These are phyloP conservation scores for Peronospora farinosa DNA, from an alignment of 352 stramenopile species.

Conservation along the genomic window DNA sequence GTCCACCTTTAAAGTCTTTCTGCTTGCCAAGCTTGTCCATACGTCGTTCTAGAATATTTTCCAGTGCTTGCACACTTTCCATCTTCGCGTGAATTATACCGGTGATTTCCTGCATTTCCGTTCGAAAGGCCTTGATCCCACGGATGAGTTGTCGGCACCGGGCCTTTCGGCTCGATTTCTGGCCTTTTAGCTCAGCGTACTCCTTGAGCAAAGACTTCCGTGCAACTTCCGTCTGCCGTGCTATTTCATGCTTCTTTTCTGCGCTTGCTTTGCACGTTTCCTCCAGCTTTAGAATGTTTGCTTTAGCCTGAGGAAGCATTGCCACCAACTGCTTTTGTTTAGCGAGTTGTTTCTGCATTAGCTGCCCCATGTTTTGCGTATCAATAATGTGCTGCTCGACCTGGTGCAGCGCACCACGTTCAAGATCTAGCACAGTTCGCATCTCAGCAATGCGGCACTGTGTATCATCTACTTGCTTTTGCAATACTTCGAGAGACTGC, in stretches of 20 bases:
- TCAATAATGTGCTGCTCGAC: constrained; percentile 34
- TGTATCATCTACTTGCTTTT: constrained; percentile 29
- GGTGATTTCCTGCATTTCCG: constrained; percentile 62
- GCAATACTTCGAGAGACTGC: constrained; percentile 27
- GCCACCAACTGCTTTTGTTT: constrained; percentile 49
- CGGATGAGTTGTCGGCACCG: constrained; percentile 51
- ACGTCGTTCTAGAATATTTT: constrained; percentile 45
- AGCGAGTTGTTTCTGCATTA: constrained; percentile 44
- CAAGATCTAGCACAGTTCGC: constrained; percentile 32
- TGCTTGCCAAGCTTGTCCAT: constrained; percentile 19
- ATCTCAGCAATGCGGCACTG: constrained; percentile 37
- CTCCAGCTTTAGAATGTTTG: constrained; percentile 68
- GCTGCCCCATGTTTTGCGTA: constrained; percentile 21
- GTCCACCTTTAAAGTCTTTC: constrained; percentile 9
- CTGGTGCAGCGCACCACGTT: constrained; percentile 24
- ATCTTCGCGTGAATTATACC: constrained; percentile 66
- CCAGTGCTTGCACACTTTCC: constrained; percentile 43
- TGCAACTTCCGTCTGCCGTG: constrained; percentile 47
- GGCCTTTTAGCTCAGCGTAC: constrained; percentile 33
- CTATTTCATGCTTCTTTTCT: constrained; percentile 45
- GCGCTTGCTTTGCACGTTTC: constrained; percentile 48
- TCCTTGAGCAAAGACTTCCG: constrained; percentile 42
- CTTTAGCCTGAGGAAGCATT: constrained; percentile 56
- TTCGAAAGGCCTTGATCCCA: constrained; percentile 58
- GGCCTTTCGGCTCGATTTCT: constrained; percentile 47